Conservation (phyloP, 768 basidiomycete species). For the Porphyrellus cyaneotinctus region DNA sequence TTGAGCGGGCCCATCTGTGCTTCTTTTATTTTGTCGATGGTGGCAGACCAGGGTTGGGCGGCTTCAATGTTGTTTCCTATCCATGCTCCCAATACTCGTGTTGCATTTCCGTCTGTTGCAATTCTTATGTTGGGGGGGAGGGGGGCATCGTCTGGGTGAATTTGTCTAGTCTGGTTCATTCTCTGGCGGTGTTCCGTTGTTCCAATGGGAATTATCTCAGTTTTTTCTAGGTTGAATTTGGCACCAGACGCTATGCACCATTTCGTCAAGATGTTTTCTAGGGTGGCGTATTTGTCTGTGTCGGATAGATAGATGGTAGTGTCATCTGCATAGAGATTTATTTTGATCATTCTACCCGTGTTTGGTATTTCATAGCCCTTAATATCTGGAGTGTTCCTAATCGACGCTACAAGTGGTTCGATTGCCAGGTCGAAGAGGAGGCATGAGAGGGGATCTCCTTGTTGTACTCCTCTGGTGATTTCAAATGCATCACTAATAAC, state of each 20-base stretch:
- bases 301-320: constrained; percentile 16
- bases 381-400: background rate
- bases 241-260: constrained; percentile 32
- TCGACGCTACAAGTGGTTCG: background rate
- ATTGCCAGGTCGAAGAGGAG: background rate
- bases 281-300: constrained; percentile 8
- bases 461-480: constrained; percentile 28
- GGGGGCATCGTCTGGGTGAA: background rate
- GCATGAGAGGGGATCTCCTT: constrained; percentile 21
- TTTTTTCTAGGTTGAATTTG: constrained; percentile 24
- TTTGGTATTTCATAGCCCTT: background rate
- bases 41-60: constrained; percentile 10
- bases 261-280: constrained; percentile 21
- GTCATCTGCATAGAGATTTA: constrained; percentile 28
- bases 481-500: background rate
- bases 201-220: constrained; percentile 27
- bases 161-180: background rate
- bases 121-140: no score
- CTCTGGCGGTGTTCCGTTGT: background rate
- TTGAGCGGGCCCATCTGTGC: background rate
- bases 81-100: constrained; percentile 16
- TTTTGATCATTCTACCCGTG: background rate
- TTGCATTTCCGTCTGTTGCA: background rate
- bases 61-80: constrained; percentile 20
- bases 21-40: constrained; percentile 19